Evolutionary conservation across 768 basidiomycete genomes (phyloP).

Genomic region (Hericium coralloides): DNA sequence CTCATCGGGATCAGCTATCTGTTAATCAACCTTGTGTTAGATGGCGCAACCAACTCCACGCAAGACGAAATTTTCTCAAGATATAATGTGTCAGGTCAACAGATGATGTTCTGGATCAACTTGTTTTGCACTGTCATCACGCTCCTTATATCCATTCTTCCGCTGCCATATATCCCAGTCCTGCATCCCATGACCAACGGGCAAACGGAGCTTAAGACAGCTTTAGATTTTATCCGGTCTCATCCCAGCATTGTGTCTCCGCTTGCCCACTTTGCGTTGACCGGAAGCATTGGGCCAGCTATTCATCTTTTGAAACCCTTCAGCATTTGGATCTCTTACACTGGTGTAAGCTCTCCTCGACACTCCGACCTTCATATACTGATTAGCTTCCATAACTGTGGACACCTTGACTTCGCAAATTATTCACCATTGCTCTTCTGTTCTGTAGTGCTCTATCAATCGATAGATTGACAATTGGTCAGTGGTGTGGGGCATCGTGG

Average conservation of each 20-base stretch:
- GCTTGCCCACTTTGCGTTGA: slow-evolving; percentile 75
- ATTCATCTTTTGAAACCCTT: slow-evolving; percentile 95
- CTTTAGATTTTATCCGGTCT: slow-evolving; percentile 60
- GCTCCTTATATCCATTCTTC: slow-evolving; percentile 58
- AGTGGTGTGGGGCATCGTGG: slow-evolving; percentile 87
- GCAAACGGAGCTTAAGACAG: slow-evolving; percentile 54
- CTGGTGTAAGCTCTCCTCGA: slow-evolving; percentile 51
- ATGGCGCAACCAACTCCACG: slow-evolving; percentile 91
- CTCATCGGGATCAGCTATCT: slow-evolving; percentile 69
- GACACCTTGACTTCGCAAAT: slow-evolving; percentile 93
- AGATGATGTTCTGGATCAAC: slow-evolving; percentile 99
- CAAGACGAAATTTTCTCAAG: slow-evolving; percentile 92
- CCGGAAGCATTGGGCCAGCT: slow-evolving; percentile 92
- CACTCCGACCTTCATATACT: not conserved
- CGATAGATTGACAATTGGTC: slow-evolving; percentile 76
- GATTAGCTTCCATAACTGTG: slow-evolving; percentile 54
- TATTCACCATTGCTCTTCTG: slow-evolving; percentile 98
- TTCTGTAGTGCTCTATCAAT: slow-evolving; percentile 85
- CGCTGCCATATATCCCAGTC: slow-evolving; percentile 75
- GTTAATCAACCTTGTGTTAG: slow-evolving; percentile 79
- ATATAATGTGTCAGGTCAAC: slow-evolving; percentile 75
- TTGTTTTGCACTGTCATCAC: slow-evolving; percentile 73
- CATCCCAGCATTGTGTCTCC: slow-evolving; percentile 74
- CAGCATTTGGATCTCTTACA: slow-evolving; percentile 84
- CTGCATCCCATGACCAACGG: slow-evolving; percentile 59